Base-by-base conservation (phyloP, 768 basidiomycete genomes). In the Psilocybe tampanensis region DNA sequence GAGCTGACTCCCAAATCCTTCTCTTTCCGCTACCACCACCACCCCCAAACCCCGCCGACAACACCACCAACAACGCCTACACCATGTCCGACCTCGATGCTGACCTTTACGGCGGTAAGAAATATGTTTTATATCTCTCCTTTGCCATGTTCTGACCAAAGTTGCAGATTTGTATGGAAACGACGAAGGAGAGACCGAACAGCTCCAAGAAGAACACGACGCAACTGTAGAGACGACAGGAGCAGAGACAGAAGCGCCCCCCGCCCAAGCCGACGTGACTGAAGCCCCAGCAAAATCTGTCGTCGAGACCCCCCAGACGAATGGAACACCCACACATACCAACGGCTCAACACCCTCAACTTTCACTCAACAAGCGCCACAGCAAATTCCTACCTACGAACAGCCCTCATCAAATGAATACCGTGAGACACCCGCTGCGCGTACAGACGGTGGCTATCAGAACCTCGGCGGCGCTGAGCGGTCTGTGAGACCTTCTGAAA, bases 101-200 rank as follows among this genome's bases (percentile, higher is more conserved):
- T 74, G 93, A 94, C 72, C 82, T 94, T 52, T 95, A 95, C 67
- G 91, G 92, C 66, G 93, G 93, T 91, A 69, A 55, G 86, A 67
- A 21, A n/a, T 12, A 17, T 22, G 11, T 7, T 24, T 12, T 8
- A 45, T 44, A 6, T 42, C 12, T 19, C 18, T 8, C 42, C 42
- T 43, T n/a, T 43, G 13, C 42, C 41, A 6, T 3, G 17, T 19
- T n/a, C 47, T 61, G 33, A 61, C 44, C 22, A 13, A 6, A 7
- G 7, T 29, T 56, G 0, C 49, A 91, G 89, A 90, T 69, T 83
- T 92, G 45, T 92, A 92, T 67, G 89, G 89, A 51, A 77, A 82
- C 43, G 90, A 90, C 61, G 89, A 90, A 59, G 67, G 75, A 15
- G 89, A 89, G 51, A 72, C 76, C 52, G 82, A 84, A 47, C 76